Conservation (phyloP, 202 grass and related monocot genomes). For the Carex arenaria region DNA sequence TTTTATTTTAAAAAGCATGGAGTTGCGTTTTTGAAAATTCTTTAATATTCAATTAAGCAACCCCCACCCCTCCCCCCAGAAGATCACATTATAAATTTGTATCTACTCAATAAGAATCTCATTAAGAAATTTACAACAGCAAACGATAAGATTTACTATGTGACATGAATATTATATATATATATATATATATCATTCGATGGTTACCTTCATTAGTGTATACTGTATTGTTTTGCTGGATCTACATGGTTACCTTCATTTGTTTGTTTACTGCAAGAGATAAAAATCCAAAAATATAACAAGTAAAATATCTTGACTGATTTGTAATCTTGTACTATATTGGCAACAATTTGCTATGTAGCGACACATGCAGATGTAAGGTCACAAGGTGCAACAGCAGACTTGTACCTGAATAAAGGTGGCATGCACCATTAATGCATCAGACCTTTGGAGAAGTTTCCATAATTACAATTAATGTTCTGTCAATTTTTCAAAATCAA, state of each 20-base stretch:
- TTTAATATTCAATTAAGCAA: too few relatives aligned
- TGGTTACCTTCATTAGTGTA: not conserved
- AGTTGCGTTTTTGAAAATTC: too few relatives aligned
- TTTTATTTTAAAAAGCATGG: too few relatives aligned
- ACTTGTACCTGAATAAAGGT: not conserved
- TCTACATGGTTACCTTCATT: not conserved
- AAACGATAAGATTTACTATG: constrained; percentile 6
- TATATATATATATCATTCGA: not conserved
- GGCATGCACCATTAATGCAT: not conserved
- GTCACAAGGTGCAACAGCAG: not conserved
- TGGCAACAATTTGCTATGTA: not conserved
- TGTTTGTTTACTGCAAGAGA: not conserved
- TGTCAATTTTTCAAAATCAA: not conserved
- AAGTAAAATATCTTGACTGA: not conserved
- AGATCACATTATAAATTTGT: not conserved
- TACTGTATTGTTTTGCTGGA: not conserved
- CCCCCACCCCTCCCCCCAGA: not conserved
- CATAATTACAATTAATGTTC: not conserved
- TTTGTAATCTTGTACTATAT: not conserved
- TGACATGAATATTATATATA: not conserved
- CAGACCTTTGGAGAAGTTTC: constrained; percentile 4
- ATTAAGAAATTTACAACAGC: not conserved
- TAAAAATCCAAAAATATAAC: not conserved
- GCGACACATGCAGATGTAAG: not conserved
- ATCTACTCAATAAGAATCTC: constrained; percentile 9